These are phyloP conservation scores for Acacia pycnantha DNA, from an alignment of 331 rosid species.

Conservation along the genomic window DNA sequence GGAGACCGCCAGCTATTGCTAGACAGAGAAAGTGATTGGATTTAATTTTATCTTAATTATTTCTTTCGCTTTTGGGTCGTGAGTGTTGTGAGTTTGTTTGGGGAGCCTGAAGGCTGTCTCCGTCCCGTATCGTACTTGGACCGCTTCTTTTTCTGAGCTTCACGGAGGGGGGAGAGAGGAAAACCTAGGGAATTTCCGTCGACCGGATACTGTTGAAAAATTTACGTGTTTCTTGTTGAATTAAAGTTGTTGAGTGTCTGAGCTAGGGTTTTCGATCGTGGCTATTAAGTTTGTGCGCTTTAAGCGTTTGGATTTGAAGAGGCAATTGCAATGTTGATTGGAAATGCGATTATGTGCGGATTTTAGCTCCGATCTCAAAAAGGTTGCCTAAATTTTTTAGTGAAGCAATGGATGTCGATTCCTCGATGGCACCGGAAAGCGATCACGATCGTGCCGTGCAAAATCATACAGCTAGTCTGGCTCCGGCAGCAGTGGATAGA, in stretches of 20 bases:
- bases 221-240: slow-evolving; percentile 31
- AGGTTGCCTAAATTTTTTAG: slow-evolving; percentile 48
- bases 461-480: slow-evolving; percentile 43
- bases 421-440: slow-evolving; percentile 77
- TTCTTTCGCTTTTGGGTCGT: slow-evolving; percentile 33
- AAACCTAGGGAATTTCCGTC: slow-evolving; percentile 35
- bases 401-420: slow-evolving; percentile 85
- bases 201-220: slow-evolving; percentile 12
- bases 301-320: slow-evolving; percentile 41
- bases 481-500: slow-evolving; percentile 52
- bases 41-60: slow-evolving; percentile 26
- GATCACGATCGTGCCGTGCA: slow-evolving; percentile 76
- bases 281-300: slow-evolving; percentile 19
- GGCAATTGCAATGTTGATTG: slow-evolving; percentile 56
- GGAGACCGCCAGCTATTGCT: slow-evolving; percentile 26
- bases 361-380: slow-evolving; percentile 72
- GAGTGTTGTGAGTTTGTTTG: slow-evolving; percentile 32
- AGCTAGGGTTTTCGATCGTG: slow-evolving; percentile 61
- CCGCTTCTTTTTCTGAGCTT: slow-evolving; percentile 34
- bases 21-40: slow-evolving; percentile 57
- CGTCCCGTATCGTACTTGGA: slow-evolving; percentile 40
- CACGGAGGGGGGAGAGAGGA: slow-evolving; percentile 28
- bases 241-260: slow-evolving; percentile 42
- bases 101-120: slow-evolving; percentile 47
- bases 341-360: slow-evolving; percentile 47